Evolutionary conservation across 345 rosid genomes (phyloP), one percentile per base, ranked within the genome.

Genomic region (Cochlearia excelsa): DNA sequence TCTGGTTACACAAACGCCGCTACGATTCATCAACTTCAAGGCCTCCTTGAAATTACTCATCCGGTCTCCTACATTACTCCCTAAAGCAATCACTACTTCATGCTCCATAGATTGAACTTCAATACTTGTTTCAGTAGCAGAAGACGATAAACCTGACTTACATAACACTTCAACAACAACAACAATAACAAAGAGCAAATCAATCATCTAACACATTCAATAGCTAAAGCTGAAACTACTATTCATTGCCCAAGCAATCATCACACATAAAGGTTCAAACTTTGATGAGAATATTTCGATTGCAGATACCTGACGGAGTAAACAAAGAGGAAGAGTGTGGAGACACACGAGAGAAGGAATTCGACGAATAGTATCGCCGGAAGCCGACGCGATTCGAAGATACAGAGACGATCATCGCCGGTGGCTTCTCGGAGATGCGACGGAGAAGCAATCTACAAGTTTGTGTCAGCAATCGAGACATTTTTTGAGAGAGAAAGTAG

Each of bases 11-110:
- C 54, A 29, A 61, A 92, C 65, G 63, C 98, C 95, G 1, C 67
- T 67, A 65, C 61, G 67, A 66, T 74, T 83, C 97, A 88, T 84
- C 67, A 76, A 58, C 16, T 49, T 63, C 69, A 88, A 75, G 11
- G 95, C 97, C 54, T 86, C 76, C 29, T 73, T 78, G 66, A 92
- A 88, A 57, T 84, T 83, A 48, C 51, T 51, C 73, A 88, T 65
- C 54, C 98, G 71, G 66, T 88, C 76, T 33, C 96, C 93, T 29
- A 92, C 80, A 74, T 92, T 88, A 72, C 98, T 83, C 69, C 98
- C 98, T 16, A 92, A 29, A 61, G 98, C 98, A 67, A 88, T 92
- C 66, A 82, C 83, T 3, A 92, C 85, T 69, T 92, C 95, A 65
- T 92, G 80, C 77, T 84, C 86, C 1, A 68, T 74, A 37, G 90